Conservation (phyloP, 768 basidiomycete genomes). For the Mycena haematopus region DNA sequence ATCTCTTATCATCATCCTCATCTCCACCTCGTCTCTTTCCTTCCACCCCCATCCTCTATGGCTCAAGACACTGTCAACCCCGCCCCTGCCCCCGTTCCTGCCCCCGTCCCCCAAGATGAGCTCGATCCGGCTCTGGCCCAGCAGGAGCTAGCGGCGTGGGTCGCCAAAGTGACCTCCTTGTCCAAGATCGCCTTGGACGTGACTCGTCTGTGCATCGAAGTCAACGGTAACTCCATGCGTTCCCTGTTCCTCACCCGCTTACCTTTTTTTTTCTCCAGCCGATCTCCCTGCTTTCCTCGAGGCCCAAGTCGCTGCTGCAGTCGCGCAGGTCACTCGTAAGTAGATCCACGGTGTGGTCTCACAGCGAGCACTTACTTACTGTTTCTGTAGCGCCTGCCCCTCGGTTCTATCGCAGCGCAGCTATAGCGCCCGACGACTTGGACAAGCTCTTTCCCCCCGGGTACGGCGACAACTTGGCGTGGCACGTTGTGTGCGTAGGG, state of each 20-base stretch:
- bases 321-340: not conserved
- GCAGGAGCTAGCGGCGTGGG: conserved; percentile 6
- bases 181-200: not conserved
- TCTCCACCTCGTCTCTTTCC: too few relatives aligned
- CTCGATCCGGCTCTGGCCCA: not conserved
- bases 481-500: not conserved
- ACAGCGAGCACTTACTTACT: not conserved
- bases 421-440: not conserved
- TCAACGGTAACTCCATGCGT: not conserved
- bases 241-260: not conserved
- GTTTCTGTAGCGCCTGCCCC: not conserved
- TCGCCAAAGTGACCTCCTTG: not conserved
- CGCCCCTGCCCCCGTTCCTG: not conserved
- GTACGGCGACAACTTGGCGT: too few relatives aligned
- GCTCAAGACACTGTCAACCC: not conserved
- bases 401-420: not conserved
- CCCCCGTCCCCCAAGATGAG: conserved; percentile 2
- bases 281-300: not conserved
- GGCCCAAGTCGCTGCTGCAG: not conserved
- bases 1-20: too few relatives aligned
- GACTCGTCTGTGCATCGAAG: not conserved
- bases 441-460: too few relatives aligned
- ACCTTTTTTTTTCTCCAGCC: not conserved
- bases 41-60: too few relatives aligned
- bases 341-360: not conserved